Conservation (phyloP, 1,139 yeast genomes). For the Candida tetrigidarum region DNA sequence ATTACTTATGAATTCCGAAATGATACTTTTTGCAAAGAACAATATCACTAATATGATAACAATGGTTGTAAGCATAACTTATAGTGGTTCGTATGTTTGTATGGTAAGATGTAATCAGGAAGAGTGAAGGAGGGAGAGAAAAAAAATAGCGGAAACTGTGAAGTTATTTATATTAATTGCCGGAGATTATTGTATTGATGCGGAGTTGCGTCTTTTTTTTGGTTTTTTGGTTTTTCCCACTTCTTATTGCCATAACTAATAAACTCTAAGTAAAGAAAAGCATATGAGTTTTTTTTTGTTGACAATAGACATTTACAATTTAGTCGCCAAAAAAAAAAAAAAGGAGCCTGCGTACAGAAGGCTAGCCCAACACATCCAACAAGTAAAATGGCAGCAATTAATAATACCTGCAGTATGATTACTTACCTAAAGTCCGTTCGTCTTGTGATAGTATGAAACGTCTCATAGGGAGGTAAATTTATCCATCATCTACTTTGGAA, state of each 20-base stretch:
- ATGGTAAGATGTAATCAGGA: too few species aligned
- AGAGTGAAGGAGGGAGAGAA: not conserved
- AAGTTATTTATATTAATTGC: too few species aligned
- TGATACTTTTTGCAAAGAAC: slow-evolving; percentile 27
- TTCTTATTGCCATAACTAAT: too few species aligned
- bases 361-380: not conserved
- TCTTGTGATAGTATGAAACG: too few species aligned
- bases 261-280: not conserved
- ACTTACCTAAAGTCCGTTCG: too few species aligned
- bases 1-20: slow-evolving; percentile 22
- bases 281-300: not conserved
- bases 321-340: not conserved
- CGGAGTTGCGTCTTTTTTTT: not conserved
- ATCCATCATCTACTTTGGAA: not conserved
- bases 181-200: too few species aligned
- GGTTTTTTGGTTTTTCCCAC: too few species aligned
- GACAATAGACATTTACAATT: too few species aligned
- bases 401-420: not conserved
- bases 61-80: slow-evolving; percentile 29
- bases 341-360: not conserved
- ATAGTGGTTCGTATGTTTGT: too few species aligned
- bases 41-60: slow-evolving; percentile 26
- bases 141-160: too few species aligned
- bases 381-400: not conserved
- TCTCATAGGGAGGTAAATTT: too few species aligned